phyloP scores from a whole-genome alignment of 2,329 filamentous ascomycete species.

The Hymenotorrendiella dingleyae region DNA sequence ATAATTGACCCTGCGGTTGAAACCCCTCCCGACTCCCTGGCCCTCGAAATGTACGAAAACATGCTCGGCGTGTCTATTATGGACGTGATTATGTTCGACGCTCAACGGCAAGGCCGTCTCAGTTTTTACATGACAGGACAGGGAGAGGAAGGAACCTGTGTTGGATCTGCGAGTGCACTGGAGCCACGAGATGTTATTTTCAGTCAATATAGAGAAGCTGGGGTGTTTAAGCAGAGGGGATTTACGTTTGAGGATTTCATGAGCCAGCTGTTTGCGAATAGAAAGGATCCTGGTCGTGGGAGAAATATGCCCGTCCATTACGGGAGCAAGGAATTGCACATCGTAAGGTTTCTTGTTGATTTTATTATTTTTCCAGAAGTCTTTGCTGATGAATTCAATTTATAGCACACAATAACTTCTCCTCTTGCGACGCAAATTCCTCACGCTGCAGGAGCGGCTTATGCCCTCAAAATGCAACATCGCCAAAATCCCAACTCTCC shows the following conservation, averaged over 20 bases:
- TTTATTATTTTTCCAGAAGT: neutral
- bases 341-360: constrained; percentile 55
- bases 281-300: constrained; percentile 70
- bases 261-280: constrained; percentile 89
- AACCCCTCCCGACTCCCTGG: constrained; percentile 36
- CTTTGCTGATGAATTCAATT: neutral
- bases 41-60: constrained; percentile 39
- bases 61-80: constrained; percentile 73
- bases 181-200: constrained; percentile 85
- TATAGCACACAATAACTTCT: constrained; percentile 76
- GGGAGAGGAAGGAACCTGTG: constrained; percentile 70
- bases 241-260: constrained; percentile 88
- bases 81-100: constrained; percentile 97
- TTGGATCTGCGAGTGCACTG: constrained; percentile 81
- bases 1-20: constrained; percentile 69
- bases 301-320: constrained; percentile 99
- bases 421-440: constrained; percentile 85
- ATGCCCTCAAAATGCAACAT: constrained; percentile 77
- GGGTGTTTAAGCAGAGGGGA: constrained; percentile 83
- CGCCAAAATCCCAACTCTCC: constrained; percentile 63
- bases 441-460: constrained; percentile 80
- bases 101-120: constrained; percentile 65
- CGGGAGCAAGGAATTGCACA: constrained; percentile 75
- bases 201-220: constrained; percentile 90
- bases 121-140: constrained; percentile 79